A percentile compares a stretch with the other conserved stretches of the same genome.
Evolutionary conservation across 768 basidiomycete genomes (phyloP).

Genomic region (Pleurotus citrinopileatus): DNA sequence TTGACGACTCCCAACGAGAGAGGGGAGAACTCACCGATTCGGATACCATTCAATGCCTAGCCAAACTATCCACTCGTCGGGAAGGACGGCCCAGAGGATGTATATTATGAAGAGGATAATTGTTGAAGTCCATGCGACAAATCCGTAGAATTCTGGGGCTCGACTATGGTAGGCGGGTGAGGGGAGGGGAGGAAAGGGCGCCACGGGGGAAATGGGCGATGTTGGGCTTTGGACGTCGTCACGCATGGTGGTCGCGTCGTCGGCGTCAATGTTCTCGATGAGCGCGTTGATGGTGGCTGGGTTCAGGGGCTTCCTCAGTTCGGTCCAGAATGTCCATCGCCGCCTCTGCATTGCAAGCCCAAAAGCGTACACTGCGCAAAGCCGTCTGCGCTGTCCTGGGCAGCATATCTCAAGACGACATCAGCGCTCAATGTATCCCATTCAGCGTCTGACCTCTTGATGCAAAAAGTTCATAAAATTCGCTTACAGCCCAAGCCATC

Average conservation of each 20-base stretch:
- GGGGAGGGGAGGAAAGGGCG: constrained; percentile 13
- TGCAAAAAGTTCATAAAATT: background rate
- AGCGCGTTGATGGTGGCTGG: background rate
- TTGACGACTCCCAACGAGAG: no score
- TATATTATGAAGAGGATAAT: constrained; percentile 68
- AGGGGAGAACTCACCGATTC: constrained; percentile 61
- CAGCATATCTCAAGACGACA: background rate
- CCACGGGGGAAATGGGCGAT: constrained; percentile 14
- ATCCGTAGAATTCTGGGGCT: constrained; percentile 88
- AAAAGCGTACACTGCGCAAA: background rate
- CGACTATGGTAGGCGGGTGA: constrained; percentile 54
- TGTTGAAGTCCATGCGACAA: constrained; percentile 81
- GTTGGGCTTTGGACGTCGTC: background rate
- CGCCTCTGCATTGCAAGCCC: background rate
- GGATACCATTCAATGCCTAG: constrained; percentile 84
- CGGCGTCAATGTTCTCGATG: background rate
- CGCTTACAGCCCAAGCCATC: constrained; percentile 43
- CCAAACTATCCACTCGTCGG: constrained; percentile 63
- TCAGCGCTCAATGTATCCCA: constrained; percentile 3
- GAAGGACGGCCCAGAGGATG: constrained; percentile 77
- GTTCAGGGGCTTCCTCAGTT: background rate
- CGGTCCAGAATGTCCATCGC: background rate
- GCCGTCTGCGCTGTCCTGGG: background rate
- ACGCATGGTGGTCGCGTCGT: background rate
- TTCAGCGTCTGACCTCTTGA: background rate